A percentile compares a stretch with the other conserved stretches of the same genome.
Conservation (phyloP, 352 stramenopile genomes). For the Phytophthora nicotianae region DNA sequence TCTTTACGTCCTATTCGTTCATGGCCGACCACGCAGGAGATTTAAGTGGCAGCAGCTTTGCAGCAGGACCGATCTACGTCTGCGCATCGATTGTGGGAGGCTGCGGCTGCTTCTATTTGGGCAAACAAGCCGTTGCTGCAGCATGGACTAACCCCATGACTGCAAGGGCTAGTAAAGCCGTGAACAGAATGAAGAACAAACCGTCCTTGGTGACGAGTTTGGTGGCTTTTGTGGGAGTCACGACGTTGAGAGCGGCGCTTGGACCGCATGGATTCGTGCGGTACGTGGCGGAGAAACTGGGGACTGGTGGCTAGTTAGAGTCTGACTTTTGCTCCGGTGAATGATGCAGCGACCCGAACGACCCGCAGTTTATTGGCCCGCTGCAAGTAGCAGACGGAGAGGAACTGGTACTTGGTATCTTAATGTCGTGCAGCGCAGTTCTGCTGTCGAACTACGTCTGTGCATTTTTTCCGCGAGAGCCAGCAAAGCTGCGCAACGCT, state of each 20-base stretch:
- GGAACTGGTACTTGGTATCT: constrained; percentile 69
- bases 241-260: constrained; percentile 48
- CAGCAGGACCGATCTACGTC: constrained; percentile 68
- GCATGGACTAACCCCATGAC: constrained; percentile 19
- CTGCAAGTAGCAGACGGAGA: constrained; percentile 69
- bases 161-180: constrained; percentile 12
- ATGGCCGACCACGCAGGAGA: constrained; percentile 88
- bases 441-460: constrained; percentile 61
- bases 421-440: constrained; percentile 74
- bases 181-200: constrained; percentile 26
- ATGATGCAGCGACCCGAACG: constrained; percentile 69
- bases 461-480: constrained; percentile 27
- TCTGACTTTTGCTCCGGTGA: neutral
- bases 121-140: constrained; percentile 37
- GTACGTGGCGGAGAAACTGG: constrained; percentile 29
- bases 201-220: constrained; percentile 42
- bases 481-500: constrained; percentile 18
- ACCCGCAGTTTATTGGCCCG: constrained; percentile 72
- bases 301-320: neutral
- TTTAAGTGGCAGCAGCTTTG: constrained; percentile 47
- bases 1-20: constrained; percentile 90
- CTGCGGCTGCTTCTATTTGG: constrained; percentile 62
- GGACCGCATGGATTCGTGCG: constrained; percentile 70
- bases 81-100: constrained; percentile 51
- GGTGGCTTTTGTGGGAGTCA: constrained; percentile 43